Base-by-base conservation (phyloP, 2,329 filamentous ascomycete genomes). In the Cercospora berteroae region DNA sequence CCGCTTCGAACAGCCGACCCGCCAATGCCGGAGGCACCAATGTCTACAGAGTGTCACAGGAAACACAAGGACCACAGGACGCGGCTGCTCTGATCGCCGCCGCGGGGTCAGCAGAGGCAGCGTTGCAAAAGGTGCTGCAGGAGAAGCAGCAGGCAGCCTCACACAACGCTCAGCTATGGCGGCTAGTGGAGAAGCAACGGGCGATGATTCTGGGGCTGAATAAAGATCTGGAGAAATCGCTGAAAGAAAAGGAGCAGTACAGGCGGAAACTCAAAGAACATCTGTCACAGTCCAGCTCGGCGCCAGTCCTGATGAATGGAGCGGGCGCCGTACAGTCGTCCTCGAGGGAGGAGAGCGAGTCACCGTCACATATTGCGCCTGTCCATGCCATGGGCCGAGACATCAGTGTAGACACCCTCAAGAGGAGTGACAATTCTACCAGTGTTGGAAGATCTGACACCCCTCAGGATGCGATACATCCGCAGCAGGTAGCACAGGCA, bases 191-290 rank as follows among this genome's bases (percentile, higher is more conserved):
- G 79, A 98, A 99, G 82, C 95, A 99, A 79, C 87, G 94, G 69
- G 89, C 93, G 16, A 94, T 99, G 89, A 93, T 99, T 64, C 80
- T 97, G 20, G 94, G 94, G 7, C 84, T 99, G 70, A 97, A 98
- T 77, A 96, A 95, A 79, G 95, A 99, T 77, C 83, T 99, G 12
- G 94, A 98, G 79, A 88, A 92, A 62, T 89, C 94, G 1, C 80
- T 97, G 71, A 96, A 96, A 77, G 95, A 98, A 73, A 97, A 97
- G 80, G 94, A 98, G 72, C 90, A 90, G 74, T 98, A 98, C 77
- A 89, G 92, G 74, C 94, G 90, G 79, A 97, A 95, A 79, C 78
- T 96, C 52, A 97, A 96, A 79, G 94, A 98, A 65, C 79, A 87
- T 67, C 80, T 87, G 71, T 81, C 80, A 31, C 81, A 85, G 66